These are phyloP conservation scores for Blastobotrys capitulatus DNA, from an alignment of 1,139 yeast species.

Conservation along the genomic window DNA sequence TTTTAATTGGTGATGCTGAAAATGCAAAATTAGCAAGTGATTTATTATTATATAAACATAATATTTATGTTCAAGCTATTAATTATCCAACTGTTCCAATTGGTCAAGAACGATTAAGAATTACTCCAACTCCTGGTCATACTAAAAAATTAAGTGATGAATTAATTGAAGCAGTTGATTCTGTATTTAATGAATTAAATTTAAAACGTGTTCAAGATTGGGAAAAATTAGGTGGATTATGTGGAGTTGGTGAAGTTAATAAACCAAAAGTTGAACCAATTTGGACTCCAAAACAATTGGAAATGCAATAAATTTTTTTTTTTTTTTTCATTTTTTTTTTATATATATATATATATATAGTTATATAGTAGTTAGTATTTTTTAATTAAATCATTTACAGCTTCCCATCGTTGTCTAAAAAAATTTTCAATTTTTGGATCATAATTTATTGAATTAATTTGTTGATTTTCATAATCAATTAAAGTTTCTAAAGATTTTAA, in stretches of 20 bases:
- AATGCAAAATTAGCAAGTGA: slow-evolving; percentile 91
- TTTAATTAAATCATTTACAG: not conserved
- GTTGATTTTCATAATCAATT: slow-evolving; percentile 3
- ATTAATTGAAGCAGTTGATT: slow-evolving; percentile 71
- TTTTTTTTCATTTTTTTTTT: not conserved
- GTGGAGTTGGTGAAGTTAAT: slow-evolving; percentile 66
- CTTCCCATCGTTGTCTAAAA: slow-evolving; percentile 6
- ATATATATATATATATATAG: no score
- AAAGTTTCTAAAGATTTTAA: slow-evolving; percentile 1
- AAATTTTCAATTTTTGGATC: slow-evolving; percentile 3
- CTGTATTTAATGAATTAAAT: slow-evolving; percentile 68
- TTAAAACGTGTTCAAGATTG: slow-evolving; percentile 76
- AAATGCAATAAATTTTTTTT: slow-evolving; percentile 19
- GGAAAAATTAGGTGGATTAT: slow-evolving; percentile 73
- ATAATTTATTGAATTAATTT: not conserved
- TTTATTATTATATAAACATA: slow-evolving; percentile 72
- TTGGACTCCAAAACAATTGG: slow-evolving; percentile 83
- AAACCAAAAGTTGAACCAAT: slow-evolving; percentile 45
- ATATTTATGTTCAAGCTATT: slow-evolving; percentile 94
- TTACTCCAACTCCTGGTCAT: slow-evolving; percentile 98
- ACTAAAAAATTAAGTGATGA: slow-evolving; percentile 67
- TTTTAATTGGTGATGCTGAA: slow-evolving; percentile 89
- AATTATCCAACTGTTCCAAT: slow-evolving; percentile 97
- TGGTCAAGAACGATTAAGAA: slow-evolving; percentile 92
- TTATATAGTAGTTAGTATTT: not conserved